A percentile compares a stretch with the other conserved stretches of the same genome.
Conservation (phyloP, 176 grass and related monocot genomes). For the Lolium rigidum region DNA sequence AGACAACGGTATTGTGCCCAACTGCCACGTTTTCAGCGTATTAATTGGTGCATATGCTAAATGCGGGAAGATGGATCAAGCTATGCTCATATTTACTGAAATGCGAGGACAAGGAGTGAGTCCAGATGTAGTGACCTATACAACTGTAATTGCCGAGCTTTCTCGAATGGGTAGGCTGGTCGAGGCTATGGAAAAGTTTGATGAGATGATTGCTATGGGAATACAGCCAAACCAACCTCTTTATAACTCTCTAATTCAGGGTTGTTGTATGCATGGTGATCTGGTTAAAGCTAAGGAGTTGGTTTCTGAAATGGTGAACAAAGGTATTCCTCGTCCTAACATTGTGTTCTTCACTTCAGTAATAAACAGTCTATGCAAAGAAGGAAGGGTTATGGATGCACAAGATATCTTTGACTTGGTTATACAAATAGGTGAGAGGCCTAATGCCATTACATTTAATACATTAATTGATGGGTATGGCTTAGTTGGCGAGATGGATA, state of each 20-base stretch:
- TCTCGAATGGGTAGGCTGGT: not conserved
- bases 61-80: not conserved
- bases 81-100: not conserved
- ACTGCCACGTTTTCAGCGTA: not conserved
- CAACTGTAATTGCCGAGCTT: not conserved
- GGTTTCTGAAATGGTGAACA: not conserved
- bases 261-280: not conserved
- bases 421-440: not conserved
- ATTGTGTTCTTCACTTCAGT: not conserved
- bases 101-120: not conserved
- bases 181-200: not conserved
- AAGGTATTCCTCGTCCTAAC: not conserved
- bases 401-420: slow-evolving; percentile 3
- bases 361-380: no score
- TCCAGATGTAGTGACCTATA: not conserved
- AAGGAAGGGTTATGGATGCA: not conserved
- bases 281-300: not conserved
- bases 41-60: not conserved
- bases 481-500: not conserved
- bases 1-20: not conserved
- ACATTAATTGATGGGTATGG: not conserved
- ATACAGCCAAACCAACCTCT: not conserved
- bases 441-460: not conserved
- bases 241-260: not conserved
- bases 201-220: not conserved